These are phyloP conservation scores for Allantophomopsis lycopodina DNA, from an alignment of 2,329 filamentous ascomycete genomes.

Conservation along the genomic window DNA sequence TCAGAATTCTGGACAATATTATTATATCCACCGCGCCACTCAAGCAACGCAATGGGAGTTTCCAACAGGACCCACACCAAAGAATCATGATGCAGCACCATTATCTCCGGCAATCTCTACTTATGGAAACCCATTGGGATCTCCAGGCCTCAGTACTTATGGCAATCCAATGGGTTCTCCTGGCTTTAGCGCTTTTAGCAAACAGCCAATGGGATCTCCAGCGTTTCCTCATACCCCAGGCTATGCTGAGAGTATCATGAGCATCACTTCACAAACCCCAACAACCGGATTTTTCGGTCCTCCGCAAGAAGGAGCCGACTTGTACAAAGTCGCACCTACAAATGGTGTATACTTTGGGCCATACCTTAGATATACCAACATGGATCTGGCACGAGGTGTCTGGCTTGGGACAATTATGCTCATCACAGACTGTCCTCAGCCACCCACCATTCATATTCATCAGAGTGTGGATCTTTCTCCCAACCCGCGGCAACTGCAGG, in stretches of 20 bases:
- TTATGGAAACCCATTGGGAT: slow-evolving; percentile 41
- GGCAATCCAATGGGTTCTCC: slow-evolving; percentile 62
- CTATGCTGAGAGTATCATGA: slow-evolving; percentile 78
- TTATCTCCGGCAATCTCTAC: slow-evolving; percentile 46
- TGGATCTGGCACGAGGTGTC: slow-evolving; percentile 81
- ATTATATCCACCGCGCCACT: slow-evolving; percentile 92
- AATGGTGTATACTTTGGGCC: slow-evolving; percentile 98
- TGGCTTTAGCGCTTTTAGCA: slow-evolving; percentile 38
- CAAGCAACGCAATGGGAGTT: slow-evolving; percentile 99
- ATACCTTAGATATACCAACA: slow-evolving; percentile 90
- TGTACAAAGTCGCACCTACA: slow-evolving; percentile 86
- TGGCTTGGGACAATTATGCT: slow-evolving; percentile 94
- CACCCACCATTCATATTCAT: slow-evolving; percentile 92
- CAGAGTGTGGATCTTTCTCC: slow-evolving; percentile 81
- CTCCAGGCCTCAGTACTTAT: slow-evolving; percentile 65
- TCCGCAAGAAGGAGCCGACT: slow-evolving; percentile 78
- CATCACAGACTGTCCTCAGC: slow-evolving; percentile 80
- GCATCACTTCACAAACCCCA: slow-evolving; percentile 61
- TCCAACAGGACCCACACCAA: slow-evolving; percentile 83
- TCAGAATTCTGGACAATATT: slow-evolving; percentile 92
- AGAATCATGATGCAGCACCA: slow-evolving; percentile 70
- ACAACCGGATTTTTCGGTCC: slow-evolving; percentile 76
- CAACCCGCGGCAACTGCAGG: slow-evolving; percentile 76
- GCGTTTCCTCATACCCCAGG: slow-evolving; percentile 72
- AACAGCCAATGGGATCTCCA: slow-evolving; percentile 63